Percentiles rank a stretch among this genome's conserved stretches.
Conservation (phyloP, 2,329 filamentous ascomycete species). For the Karstenula rhodostoma region DNA sequence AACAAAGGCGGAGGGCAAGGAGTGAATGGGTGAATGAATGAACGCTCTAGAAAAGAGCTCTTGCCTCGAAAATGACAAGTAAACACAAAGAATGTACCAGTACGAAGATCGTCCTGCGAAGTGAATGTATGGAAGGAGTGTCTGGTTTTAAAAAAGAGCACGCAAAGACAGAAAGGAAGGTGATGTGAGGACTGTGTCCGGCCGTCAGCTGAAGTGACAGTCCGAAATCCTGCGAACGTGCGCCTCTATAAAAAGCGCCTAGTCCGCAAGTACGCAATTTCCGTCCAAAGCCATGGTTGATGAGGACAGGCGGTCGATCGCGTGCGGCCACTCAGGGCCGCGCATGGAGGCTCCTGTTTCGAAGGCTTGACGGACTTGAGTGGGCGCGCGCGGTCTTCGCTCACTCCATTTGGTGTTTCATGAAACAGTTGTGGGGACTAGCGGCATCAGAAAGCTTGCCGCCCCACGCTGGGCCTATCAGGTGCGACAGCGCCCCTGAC, state of each 20-base stretch:
- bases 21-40: constrained; percentile 39
- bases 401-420: constrained; percentile 40
- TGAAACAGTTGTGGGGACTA: constrained; percentile 45
- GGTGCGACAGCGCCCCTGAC: constrained; percentile 28
- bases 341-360: constrained; percentile 35
- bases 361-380: constrained; percentile 27
- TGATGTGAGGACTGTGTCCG: constrained; percentile 34
- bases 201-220: constrained; percentile 20
- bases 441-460: constrained; percentile 42
- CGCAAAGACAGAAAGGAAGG: constrained; percentile 33
- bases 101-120: constrained; percentile 41
- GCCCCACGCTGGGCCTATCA: constrained; percentile 31
- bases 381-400: constrained; percentile 36
- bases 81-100: constrained; percentile 33
- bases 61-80: constrained; percentile 26
- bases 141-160: constrained; percentile 29
- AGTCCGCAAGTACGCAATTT: constrained; percentile 36
- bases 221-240: constrained; percentile 18
- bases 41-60: constrained; percentile 34
- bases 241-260: constrained; percentile 32
- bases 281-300: constrained; percentile 21
- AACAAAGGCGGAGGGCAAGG: constrained; percentile 21
- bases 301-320: constrained; percentile 25
- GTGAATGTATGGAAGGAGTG: constrained; percentile 34
- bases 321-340: constrained; percentile 30